Percentiles rank a stretch among this genome's conserved stretches.
Conservation (phyloP, 116 monocot genomes). For the Cymodocea nodosa region DNA sequence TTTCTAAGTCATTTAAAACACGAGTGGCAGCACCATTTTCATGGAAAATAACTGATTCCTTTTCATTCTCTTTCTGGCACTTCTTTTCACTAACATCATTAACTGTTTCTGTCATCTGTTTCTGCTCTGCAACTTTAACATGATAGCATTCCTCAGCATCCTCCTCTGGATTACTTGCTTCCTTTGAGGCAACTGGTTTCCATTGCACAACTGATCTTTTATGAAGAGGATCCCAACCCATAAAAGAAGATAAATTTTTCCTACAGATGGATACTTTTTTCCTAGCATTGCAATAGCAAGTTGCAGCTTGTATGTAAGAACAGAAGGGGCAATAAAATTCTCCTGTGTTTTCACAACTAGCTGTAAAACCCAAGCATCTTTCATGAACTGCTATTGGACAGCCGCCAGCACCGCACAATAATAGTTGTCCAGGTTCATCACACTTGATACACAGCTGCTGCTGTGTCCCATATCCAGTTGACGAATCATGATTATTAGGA, state of each 20-base stretch:
- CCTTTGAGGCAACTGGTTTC: not conserved
- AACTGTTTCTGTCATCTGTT: not conserved
- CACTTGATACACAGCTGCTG: conserved; percentile 38
- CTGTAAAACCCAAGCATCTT: conserved; percentile 27
- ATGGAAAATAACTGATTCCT: not conserved
- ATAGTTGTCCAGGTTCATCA: conserved; percentile 32
- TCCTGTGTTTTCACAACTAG: conserved; percentile 15
- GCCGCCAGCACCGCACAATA: conserved; percentile 30
- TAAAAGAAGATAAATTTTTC: conserved; percentile 28
- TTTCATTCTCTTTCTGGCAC: not conserved
- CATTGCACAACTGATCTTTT: not conserved
- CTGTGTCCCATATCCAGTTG: conserved; percentile 8
- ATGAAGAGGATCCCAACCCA: conserved; percentile 3
- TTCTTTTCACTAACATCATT: not conserved
- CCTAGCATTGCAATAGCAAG: conserved; percentile 30
- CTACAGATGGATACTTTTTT: conserved; percentile 20
- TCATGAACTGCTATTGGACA: conserved; percentile 47
- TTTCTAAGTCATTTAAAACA: not conserved
- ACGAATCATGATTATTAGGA: conserved; percentile 5
- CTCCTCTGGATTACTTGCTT: conserved; percentile 1
- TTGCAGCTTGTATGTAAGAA: conserved; percentile 26
- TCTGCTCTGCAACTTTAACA: conserved; percentile 2
- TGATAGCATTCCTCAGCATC: not conserved
- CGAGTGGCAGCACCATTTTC: not conserved
- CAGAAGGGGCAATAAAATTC: conserved; percentile 59